phyloP scores from a whole-genome alignment of 2,329 filamentous ascomycete species.

The Fragosphaeria purpurea region DNA sequence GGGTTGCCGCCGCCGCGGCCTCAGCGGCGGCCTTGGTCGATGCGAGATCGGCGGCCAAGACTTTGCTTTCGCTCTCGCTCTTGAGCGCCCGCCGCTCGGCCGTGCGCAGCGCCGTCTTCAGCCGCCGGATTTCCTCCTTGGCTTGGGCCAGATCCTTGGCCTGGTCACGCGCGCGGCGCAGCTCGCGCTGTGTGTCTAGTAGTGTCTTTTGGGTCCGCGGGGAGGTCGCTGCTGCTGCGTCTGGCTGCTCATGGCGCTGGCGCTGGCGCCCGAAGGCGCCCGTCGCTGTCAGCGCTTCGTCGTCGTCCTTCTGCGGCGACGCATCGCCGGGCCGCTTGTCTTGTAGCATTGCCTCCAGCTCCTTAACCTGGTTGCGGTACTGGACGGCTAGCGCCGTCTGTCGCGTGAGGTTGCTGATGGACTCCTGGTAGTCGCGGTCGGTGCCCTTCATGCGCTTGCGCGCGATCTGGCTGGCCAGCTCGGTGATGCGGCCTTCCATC shows the following conservation, averaged over 20 bases:
- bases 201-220: conserved; percentile 41
- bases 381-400: conserved; percentile 48
- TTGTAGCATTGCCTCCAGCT: conserved; percentile 43
- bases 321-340: conserved; percentile 24
- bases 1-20: conserved; percentile 14
- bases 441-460: conserved; percentile 25
- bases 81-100: conserved; percentile 34
- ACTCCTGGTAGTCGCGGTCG: conserved; percentile 34
- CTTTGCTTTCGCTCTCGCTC: conserved; percentile 26
- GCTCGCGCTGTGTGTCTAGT: conserved; percentile 42
- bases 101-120: conserved; percentile 39
- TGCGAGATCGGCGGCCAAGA: conserved; percentile 21
- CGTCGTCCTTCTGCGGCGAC: conserved; percentile 18
- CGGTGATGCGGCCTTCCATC: conserved; percentile 53
- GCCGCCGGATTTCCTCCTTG: conserved; percentile 40
- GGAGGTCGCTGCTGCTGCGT: conserved; percentile 26
- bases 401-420: conserved; percentile 44
- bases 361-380: conserved; percentile 49
- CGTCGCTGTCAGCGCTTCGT: neutral
- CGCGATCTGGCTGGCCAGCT: conserved; percentile 48
- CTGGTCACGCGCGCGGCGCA: conserved; percentile 44
- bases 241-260: conserved; percentile 13
- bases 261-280: neutral
- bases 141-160: conserved; percentile 41
- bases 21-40: conserved; percentile 17